phyloP scores from a whole-genome alignment of 2,329 filamentous ascomycete genomes.

The Pyrenophora teres region DNA sequence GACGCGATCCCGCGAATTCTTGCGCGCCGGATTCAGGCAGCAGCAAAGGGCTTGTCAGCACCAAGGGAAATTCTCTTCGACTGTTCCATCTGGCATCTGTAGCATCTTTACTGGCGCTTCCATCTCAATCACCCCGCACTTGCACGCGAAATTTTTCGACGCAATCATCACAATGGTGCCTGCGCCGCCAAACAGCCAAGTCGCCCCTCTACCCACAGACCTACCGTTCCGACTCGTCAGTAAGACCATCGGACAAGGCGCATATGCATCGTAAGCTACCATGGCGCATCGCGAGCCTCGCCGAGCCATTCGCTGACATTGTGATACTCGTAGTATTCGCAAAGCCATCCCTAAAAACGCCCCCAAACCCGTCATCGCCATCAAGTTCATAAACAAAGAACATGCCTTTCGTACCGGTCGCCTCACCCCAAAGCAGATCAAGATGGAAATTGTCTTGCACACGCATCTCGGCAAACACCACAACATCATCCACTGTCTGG shows the following conservation, averaged over 20 bases:
- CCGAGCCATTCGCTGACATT: neutral
- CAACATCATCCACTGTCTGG: constrained; percentile 93
- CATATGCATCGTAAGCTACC: constrained; percentile 79
- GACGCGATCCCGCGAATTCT: constrained; percentile 7
- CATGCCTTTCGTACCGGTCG: constrained; percentile 89
- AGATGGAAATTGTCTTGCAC: constrained; percentile 90
- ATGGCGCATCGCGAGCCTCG: no score
- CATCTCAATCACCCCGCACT: neutral
- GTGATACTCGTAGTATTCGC: constrained; percentile 63
- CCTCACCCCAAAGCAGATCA: constrained; percentile 84
- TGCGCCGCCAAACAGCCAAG: constrained; percentile 66
- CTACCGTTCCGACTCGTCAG: constrained; percentile 94
- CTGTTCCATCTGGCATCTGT: neutral
- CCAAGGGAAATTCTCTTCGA: neutral
- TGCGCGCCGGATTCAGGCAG: constrained; percentile 1
- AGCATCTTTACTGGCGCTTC: neutral
- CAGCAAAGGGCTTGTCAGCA: neutral
- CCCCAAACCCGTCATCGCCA: constrained; percentile 80
- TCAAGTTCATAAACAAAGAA: constrained; percentile 98
- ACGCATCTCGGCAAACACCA: constrained; percentile 84
- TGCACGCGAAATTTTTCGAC: neutral
- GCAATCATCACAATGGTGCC: constrained; percentile 21
- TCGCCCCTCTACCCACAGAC: constrained; percentile 81
- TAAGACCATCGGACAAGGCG: constrained; percentile 93
- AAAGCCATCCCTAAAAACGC: constrained; percentile 80